These are phyloP conservation scores for Umbellularia californica DNA, from an alignment of 164 flowering plant species.

Conservation along the genomic window DNA sequence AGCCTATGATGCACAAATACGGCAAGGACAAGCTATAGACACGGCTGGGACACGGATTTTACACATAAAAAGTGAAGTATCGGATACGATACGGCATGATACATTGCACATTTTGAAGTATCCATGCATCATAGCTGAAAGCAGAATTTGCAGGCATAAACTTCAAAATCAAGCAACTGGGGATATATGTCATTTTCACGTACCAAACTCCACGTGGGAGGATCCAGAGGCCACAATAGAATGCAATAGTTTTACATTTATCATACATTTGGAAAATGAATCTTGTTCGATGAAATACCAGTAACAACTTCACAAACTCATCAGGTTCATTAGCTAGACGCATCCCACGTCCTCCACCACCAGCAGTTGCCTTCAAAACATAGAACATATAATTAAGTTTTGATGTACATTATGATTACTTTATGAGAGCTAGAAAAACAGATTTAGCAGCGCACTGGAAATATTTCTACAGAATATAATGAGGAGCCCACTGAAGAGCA, in stretches of 20 bases:
- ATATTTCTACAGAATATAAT: neutral
- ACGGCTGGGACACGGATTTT: too few species aligned
- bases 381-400: neutral
- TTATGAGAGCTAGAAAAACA: neutral
- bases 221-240: neutral
- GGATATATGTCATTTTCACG: neutral
- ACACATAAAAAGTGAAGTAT: too few species aligned
- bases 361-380: slow-evolving; percentile 86
- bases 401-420: neutral
- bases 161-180: neutral
- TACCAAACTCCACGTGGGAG: neutral
- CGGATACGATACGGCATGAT: too few species aligned
- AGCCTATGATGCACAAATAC: too few species aligned
- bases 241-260: too few species aligned
- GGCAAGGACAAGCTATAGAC: too few species aligned
- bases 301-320: slow-evolving; percentile 95
- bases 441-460: neutral
- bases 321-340: slow-evolving; percentile 93
- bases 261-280: neutral
- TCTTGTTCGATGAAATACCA: slow-evolving; percentile 39
- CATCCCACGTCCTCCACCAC: slow-evolving; percentile 99
- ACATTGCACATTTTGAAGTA: too few species aligned
- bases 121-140: too few species aligned
- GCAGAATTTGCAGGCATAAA: neutral
- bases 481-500: neutral